Evolutionary conservation across 129 eudicot genomes (phyloP), one percentile per base, ranked within the genome.

Genomic region (Pittosporum tobira): DNA sequence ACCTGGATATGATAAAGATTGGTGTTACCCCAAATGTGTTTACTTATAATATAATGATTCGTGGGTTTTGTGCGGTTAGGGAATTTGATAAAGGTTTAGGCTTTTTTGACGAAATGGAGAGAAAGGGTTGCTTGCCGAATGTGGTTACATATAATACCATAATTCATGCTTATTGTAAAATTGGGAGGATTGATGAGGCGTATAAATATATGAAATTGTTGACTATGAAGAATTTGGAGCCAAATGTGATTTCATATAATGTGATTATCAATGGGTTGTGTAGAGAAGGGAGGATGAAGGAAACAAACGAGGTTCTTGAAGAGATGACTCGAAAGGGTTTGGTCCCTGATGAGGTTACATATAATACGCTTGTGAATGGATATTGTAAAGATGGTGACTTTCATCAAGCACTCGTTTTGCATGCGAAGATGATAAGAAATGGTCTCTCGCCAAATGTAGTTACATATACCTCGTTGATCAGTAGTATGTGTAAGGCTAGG

Each of bases 401-500:
- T 71, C 99, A 93, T 28, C 91, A 84, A 62, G 99, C 88, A 14
- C 85, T 93, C 54, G 76, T 84, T 68, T 77, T 87, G 75, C 91
- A 93, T 16, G 77, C 76, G 23, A 81, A 83, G 48, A 93, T 93
- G 96, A 70, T 87, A 14, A 71, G 94, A 14, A 79, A 79, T 63
- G 96, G 99, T 30, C 64, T 93, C 29, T 81, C 83, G 42, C 99
- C 96, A 0, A 82, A 83, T 81, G 99, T 93, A 6, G 79, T 93
- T 65, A 93, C 99, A 16, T 93, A 93, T 61, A 93, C 96, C 49
- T 81, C 96, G 36, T 75, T 93, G 76, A 93, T 93, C 25, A 81
- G 63, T 63, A 73, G 91, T 50, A 87, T 84, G 96, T 84, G 99
- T 20, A 93, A 87, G 64, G 83, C 77, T 5, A 50, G 75, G 48